Base-by-base conservation (phyloP, 148 eudicot genomes). In the Diospyros lotus region DNA sequence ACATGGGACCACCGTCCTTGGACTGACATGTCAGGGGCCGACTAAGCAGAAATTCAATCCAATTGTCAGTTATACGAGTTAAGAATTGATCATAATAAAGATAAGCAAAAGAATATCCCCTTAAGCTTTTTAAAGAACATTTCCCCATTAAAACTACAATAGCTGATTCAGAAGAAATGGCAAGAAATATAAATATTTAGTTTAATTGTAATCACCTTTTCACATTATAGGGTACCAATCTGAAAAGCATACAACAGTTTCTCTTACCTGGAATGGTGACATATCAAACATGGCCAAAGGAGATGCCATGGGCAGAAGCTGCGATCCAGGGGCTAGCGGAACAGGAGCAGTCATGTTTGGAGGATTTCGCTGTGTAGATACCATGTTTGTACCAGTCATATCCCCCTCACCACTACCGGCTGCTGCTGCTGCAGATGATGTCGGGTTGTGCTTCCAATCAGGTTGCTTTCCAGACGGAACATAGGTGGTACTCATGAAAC, bases 401-500 rank as follows among this genome's bases (percentile, higher is more conserved):
- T 89, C 91, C 60, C 85, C 90, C 54, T 91, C 99, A 78, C 85
- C 72, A 63, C 71, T 80, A 43, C 82, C 84, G 0, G 28, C 28
- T 28, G 28, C 28, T 28, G 28, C 28, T 80, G 81, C 54, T 51
- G 83, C 70, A 70, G 86, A 61, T 44, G 93, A 83, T 39, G 91
- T 50, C 2, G 87, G 75, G 73, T 80, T 87, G 73, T 85, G 93
- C 83, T 95, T 95, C 99, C 99, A 95, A 79, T 95, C 97, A 74
- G 96, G 91, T 82, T 85, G 97, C 72, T 95, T 95, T 7, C 93
- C 94, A 73, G 97, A 89, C 54, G 97, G 97, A 46, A 95, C 84
- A 80, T 90, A 95, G 12, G 99, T 87, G 58, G 96, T 69, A 28
- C 99, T 98, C 97, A 92, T 90, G 79, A 89, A 90, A 85, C 99